These are phyloP conservation scores for Vachellia collinsii DNA, from an alignment of 306 rosid genomes.

Conservation along the genomic window DNA sequence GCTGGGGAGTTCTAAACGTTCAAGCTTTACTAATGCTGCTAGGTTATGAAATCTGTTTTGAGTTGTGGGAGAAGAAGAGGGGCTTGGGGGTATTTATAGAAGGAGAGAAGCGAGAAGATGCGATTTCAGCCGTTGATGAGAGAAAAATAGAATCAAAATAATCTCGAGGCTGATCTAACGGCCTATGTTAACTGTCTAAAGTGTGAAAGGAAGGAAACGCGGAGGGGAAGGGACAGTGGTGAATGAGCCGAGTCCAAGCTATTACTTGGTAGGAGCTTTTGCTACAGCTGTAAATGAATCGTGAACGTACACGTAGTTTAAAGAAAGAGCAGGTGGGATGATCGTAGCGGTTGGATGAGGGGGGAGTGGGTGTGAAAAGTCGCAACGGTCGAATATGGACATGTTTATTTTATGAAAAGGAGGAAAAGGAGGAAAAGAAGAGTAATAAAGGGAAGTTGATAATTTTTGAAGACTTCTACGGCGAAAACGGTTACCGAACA, in stretches of 20 bases:
- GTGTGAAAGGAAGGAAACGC: background rate
- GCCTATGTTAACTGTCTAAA: background rate
- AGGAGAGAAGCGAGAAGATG: slow-evolving; percentile 23
- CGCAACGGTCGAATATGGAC: slow-evolving; percentile 41
- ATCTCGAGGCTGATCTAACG: slow-evolving; percentile 19
- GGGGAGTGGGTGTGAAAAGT: slow-evolving; percentile 35
- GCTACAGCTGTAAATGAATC: slow-evolving; percentile 8
- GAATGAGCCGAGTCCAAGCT: too few relatives aligned
- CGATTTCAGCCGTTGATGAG: background rate
- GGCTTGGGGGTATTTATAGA: slow-evolving; percentile 39
- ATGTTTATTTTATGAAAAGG: background rate
- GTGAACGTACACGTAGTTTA: slow-evolving; percentile 6
- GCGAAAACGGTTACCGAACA: background rate
- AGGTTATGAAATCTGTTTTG: background rate
- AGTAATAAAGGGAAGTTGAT: background rate
- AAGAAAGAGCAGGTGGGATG: background rate
- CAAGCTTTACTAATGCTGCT: background rate
- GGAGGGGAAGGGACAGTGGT: background rate
- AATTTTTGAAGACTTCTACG: background rate
- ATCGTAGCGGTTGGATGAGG: slow-evolving; percentile 24
- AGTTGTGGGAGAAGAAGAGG: background rate
- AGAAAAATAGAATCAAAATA: background rate
- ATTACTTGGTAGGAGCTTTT: too few relatives aligned
- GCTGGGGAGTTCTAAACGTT: background rate
- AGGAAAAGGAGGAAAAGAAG: background rate